These are phyloP conservation scores for Ceratocystis colombiana DNA, from an alignment of 2,329 filamentous ascomycete genomes.

Conservation along the genomic window DNA sequence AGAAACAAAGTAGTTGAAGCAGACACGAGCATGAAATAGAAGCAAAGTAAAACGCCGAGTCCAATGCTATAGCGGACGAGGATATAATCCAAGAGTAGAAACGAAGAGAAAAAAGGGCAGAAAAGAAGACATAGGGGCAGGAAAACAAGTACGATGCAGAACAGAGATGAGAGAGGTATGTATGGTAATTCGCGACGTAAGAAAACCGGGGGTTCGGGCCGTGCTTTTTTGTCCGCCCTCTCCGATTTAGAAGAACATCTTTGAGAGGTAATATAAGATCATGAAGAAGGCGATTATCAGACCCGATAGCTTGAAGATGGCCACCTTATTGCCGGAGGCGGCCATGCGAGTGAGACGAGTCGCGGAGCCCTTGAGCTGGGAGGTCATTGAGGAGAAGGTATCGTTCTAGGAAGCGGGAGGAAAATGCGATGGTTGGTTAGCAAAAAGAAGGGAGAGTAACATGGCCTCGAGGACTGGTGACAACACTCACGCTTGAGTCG, in stretches of 20 bases:
- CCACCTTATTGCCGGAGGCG: conserved; percentile 77
- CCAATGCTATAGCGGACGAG: conserved; percentile 9
- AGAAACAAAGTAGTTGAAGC: neutral
- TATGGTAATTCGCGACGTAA: neutral
- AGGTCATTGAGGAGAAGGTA: conserved; percentile 80
- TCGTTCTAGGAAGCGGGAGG: conserved; percentile 52
- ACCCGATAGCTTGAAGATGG: conserved; percentile 77
- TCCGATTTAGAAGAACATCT: conserved; percentile 47
- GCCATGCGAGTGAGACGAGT: conserved; percentile 81
- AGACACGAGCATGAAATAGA: neutral
- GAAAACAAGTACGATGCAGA: conserved; percentile 1
- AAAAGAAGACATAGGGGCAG: conserved; percentile 13
- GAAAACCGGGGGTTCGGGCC: neutral
- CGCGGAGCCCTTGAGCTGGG: conserved; percentile 74
- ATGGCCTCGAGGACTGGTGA: no score
- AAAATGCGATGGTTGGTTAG: neutral
- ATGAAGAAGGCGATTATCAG: conserved; percentile 67
- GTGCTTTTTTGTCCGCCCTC: conserved; percentile 23
- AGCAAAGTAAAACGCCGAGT: conserved; percentile 11
- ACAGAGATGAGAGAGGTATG: neutral
- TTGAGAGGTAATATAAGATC: conserved; percentile 62
- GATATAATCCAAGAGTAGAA: neutral
- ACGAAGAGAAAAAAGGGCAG: neutral
- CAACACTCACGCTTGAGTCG: conserved; percentile 62
- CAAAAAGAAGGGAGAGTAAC: neutral